Base-by-base conservation (phyloP, 345 rosid genomes). In the Dimocarpus longan region DNA sequence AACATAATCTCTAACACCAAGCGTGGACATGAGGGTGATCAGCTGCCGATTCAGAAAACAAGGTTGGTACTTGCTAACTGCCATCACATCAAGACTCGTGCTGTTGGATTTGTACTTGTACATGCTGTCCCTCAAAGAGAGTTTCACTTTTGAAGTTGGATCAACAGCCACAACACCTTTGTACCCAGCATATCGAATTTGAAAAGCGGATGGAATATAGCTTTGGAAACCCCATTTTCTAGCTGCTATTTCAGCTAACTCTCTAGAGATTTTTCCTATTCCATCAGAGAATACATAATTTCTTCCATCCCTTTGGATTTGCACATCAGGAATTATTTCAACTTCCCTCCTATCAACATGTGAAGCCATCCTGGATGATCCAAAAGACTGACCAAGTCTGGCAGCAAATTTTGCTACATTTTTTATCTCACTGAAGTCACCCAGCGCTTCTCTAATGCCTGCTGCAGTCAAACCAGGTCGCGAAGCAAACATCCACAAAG, bases 401-500 rank as follows among this genome's bases (percentile, higher is more conserved):
- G 91, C 87, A 32, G 89, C 89, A 77, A 84, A 84, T 69, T 81
- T 86, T 13, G 91, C 91, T 39, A 88, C 88, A 57, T 88, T 88
- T 52, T 81, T 26, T 11, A 88, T 86, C 10, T 78, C 2, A 8
- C 62, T 76, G 68, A 88, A 84, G 64, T 84, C 78, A 1, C 91
- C 91, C 87, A 83, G 73, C 82, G 71, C 48, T 48, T 43, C 71
- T 59, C 91, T 86, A 28, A 88, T 86, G 66, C 74, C 73, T 40
- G 76, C 78, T 66, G 88, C 91, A 73, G 85, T 83, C 24, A 66
- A 79, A 28, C 88, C 89, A 70, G 71, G 16, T 1, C 39, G 80
- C 0, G 89, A 82, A 67, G 89, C 88, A 68, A 88, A 86, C 89
- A 86, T 88, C 91, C 91, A 88, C 52, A 87, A 79, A 75, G 91